phyloP scores from a whole-genome alignment of 257 asterid species.

The Henckelia pumila region DNA sequence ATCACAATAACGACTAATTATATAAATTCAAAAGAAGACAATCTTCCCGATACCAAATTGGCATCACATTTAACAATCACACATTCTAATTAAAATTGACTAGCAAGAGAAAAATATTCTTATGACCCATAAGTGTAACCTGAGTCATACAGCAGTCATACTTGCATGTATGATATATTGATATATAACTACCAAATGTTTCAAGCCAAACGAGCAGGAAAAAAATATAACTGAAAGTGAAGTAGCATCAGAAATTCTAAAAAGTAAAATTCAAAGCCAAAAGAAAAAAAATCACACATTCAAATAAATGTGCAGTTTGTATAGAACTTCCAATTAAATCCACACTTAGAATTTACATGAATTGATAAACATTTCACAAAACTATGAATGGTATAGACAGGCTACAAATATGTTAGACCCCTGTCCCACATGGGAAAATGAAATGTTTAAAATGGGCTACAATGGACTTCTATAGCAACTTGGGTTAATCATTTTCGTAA shows the following conservation, averaged over 20 bases:
- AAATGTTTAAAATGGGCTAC: too few species aligned
- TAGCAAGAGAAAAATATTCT: not conserved
- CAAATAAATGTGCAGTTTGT: not conserved
- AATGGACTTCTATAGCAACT: too few species aligned
- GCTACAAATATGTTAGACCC: too few species aligned
- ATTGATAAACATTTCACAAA: not conserved
- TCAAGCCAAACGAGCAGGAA: not conserved
- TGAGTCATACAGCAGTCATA: too few species aligned
- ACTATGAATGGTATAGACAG: slow-evolving; percentile 9
- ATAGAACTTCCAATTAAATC: not conserved
- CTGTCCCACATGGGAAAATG: too few species aligned
- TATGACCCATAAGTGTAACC: not conserved
- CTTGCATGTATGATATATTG: not conserved
- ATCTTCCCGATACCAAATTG: not conserved
- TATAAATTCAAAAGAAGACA: not conserved
- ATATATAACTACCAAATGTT: not conserved
- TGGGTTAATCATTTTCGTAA: too few species aligned
- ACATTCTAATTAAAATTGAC: not conserved
- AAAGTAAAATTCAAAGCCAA: not conserved
- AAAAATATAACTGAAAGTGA: too few species aligned
- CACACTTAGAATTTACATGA: not conserved
- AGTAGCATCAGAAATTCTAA: too few species aligned
- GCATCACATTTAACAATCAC: slow-evolving; percentile 6
- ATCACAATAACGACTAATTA: not conserved
- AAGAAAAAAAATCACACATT: not conserved